Evolutionary conservation across 2,329 filamentous ascomycete species (phyloP), one percentile per base, ranked within the genome.

Genomic region (Aureobasidium sp.): DNA sequence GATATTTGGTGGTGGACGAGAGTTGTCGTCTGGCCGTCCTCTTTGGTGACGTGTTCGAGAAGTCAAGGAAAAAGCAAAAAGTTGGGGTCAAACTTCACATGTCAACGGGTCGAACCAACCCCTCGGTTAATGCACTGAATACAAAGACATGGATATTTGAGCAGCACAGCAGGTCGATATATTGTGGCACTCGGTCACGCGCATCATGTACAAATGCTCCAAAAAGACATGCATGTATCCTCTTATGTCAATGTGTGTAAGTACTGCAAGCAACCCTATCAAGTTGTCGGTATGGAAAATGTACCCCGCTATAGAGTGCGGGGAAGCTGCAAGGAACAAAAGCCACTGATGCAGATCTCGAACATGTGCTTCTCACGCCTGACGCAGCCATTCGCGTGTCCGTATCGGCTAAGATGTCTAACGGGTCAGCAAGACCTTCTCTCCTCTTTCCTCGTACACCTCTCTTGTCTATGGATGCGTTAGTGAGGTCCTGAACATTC

Each of bases 321-420:
- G 60, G 50, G 60, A 47, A 40, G 43, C 60, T 64, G 60, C 60
- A 64, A 64, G 60, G 60, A 27, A 65, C 62, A 58, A 31, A 58
- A 42, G 50, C 55, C 54, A 59, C 45, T n/a, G 55, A 53, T 38
- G 45, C 27, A n/a, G 55, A 65, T 65, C 54, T 11, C 25, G 27
- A 58, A 40, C 63, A 60, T 60, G 63, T 65, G 63, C 54, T 43
- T 29, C 18, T 13, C 51, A 56, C 62, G 40, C 53, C 42, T 65
- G 61, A 64, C 51, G 33, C 40, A 33, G n/a, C 40, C 42, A 45
- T 40, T 47, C 36, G 50, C 61, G 43, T 45, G 51, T 55, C 42
- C 40, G 23, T 54, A 23, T 45, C 42, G 38, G 23, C 23, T 53
- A 53, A 25, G 50, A 53, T 20, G 13, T 29, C 23, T 16, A 18